phyloP scores from a whole-genome alignment of 1,284 basidiomycete genomes.

The Ceratobasidium sp. region DNA sequence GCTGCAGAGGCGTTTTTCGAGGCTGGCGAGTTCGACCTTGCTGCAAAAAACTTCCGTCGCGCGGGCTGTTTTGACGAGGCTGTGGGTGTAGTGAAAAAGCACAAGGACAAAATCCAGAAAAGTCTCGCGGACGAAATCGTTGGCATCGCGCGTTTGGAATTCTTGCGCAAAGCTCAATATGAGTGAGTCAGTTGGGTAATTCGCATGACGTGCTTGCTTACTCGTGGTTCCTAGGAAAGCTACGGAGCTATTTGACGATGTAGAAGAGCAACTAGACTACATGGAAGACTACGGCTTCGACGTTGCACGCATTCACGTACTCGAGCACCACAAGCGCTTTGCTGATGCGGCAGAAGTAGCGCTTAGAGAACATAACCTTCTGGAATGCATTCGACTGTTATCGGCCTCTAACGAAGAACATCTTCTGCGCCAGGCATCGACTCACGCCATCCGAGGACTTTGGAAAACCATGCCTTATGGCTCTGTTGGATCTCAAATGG shows the following conservation, averaged over 20 bases:
- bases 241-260: conserved; percentile 62
- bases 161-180: conserved; percentile 62
- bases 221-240: conserved; percentile 56
- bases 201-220: conserved; percentile 52
- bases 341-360: conserved; percentile 71
- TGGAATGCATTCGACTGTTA: conserved; percentile 20
- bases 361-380: conserved; percentile 62
- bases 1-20: conserved; percentile 67
- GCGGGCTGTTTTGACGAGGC: conserved; percentile 68
- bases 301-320: conserved; percentile 64
- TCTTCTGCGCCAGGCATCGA: neutral
- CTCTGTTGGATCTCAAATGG: neutral
- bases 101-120: conserved; percentile 58
- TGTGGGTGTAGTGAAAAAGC: conserved; percentile 61
- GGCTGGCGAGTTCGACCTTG: conserved; percentile 58
- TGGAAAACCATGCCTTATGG: neutral
- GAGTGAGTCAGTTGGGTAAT: conserved; percentile 58
- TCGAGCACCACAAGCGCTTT: conserved; percentile 62
- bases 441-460: neutral
- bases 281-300: conserved; percentile 70
- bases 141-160: conserved; percentile 67
- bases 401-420: conserved; percentile 54
- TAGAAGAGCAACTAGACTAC: conserved; percentile 67
- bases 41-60: conserved; percentile 65
- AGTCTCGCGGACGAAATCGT: conserved; percentile 64